Conservation (phyloP, 257 asterid species). For the Sherardia arvensis region DNA sequence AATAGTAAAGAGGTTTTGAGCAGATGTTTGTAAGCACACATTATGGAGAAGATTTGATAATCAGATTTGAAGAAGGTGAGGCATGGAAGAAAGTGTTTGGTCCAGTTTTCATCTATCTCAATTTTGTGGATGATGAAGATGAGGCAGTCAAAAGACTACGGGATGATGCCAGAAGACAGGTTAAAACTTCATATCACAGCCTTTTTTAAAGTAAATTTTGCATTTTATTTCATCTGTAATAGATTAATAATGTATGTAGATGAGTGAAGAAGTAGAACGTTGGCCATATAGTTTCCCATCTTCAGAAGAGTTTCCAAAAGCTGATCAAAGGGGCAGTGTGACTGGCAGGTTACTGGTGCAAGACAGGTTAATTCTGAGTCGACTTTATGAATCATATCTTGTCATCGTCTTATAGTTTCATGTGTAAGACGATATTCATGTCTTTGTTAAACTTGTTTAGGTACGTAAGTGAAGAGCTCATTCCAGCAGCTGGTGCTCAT, state of each 20-base stretch:
- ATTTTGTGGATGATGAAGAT: constrained; percentile 18
- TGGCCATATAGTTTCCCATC: constrained; percentile 88
- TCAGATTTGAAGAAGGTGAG: constrained; percentile 32
- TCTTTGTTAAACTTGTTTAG: constrained; percentile 13
- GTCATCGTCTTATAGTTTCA: neutral
- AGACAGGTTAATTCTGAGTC: constrained; percentile 61
- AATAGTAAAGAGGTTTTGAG: too few species aligned
- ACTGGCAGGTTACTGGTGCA: constrained; percentile 55
- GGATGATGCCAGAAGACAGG: constrained; percentile 46
- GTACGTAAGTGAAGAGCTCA: constrained; percentile 32
- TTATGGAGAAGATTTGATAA: constrained; percentile 38
- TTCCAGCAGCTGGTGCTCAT: constrained; percentile 57
- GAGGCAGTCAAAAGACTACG: constrained; percentile 19
- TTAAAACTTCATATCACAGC: constrained; percentile 1
- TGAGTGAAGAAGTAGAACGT: constrained; percentile 31
- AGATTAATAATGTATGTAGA: constrained; percentile 22
- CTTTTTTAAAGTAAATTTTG: neutral
- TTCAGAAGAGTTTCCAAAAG: constrained; percentile 54
- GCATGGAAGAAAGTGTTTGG: constrained; percentile 54
- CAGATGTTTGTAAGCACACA: constrained; percentile 54
- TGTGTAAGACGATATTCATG: neutral
- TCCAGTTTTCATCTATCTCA: constrained; percentile 45
- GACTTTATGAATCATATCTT: neutral
- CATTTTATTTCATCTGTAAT: neutral
- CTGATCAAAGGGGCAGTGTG: constrained; percentile 55